These are phyloP conservation scores for Xylariales sp. DNA, from an alignment of 2,329 filamentous ascomycete species.

Conservation along the genomic window DNA sequence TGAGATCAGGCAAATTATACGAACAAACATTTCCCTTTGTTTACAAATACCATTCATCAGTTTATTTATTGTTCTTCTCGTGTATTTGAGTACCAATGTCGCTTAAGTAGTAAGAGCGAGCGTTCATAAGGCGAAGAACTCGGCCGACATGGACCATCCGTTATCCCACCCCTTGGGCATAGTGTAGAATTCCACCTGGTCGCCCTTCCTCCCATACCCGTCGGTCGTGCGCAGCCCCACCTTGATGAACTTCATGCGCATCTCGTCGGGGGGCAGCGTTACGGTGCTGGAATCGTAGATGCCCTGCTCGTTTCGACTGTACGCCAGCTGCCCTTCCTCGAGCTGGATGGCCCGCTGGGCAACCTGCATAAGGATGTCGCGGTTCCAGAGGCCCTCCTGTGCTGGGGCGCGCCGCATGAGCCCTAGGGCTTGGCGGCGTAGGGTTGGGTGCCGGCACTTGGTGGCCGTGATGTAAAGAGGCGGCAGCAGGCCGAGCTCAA, in stretches of 20 bases:
- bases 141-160: constrained; percentile 1
- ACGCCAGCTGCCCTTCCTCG: constrained; percentile 1
- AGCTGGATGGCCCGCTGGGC: not conserved
- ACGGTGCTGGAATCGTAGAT: not conserved
- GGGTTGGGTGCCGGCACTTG: constrained; percentile 1
- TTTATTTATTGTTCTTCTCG: no score
- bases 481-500: constrained; percentile 1
- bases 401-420: not conserved
- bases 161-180: constrained; percentile 1
- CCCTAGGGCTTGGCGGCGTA: not conserved
- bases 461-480: not conserved
- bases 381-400: constrained; percentile 4
- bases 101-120: no score
- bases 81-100: no score
- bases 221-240: not conserved
- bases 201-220: constrained; percentile 1
- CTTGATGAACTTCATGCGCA: constrained; percentile 4
- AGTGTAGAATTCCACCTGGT: constrained; percentile 2
- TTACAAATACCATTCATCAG: no score
- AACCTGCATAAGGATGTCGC: constrained; percentile 1
- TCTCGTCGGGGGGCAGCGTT: not conserved
- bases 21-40: no score
- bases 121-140: constrained; percentile 3
- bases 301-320: no score
- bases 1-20: no score